Percentiles rank a stretch among this genome's conserved stretches.
phyloP scores from a whole-genome alignment of 257 asterid species.

The Rauvolfia tetraphylla region DNA sequence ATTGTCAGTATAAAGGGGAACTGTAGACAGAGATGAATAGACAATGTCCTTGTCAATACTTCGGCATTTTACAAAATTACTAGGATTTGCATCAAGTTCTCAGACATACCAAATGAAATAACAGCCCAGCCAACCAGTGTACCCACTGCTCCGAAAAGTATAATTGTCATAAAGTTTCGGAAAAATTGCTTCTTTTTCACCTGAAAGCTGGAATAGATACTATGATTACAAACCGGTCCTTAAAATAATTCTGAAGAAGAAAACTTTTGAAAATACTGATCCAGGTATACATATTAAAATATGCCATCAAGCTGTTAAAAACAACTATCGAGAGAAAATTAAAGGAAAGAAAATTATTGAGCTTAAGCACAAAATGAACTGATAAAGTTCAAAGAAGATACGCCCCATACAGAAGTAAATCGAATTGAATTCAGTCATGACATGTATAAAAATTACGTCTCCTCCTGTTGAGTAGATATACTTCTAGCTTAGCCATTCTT shows the following conservation, averaged over 20 bases:
- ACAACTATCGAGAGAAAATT: not conserved
- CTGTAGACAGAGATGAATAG: not conserved
- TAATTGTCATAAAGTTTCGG: constrained; percentile 44
- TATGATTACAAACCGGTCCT: not conserved
- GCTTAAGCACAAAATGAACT: not conserved
- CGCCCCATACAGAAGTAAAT: not conserved
- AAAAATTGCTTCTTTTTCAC: constrained; percentile 50
- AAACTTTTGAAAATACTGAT: not conserved
- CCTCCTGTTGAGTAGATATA: not conserved
- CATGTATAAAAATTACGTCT: not conserved
- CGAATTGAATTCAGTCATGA: not conserved
- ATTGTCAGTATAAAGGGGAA: not conserved
- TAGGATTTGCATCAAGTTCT: not conserved
- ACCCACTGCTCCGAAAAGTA: constrained; percentile 44
- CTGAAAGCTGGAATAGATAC: constrained; percentile 33
- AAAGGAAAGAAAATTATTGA: not conserved
- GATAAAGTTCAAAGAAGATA: not conserved
- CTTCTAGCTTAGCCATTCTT: not conserved
- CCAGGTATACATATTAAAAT: not conserved
- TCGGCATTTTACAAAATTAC: not conserved
- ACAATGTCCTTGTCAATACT: not conserved
- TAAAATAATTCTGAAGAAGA: not conserved
- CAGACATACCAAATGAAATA: constrained; percentile 33
- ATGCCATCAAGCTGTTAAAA: not conserved
- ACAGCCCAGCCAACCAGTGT: constrained; percentile 38